phyloP scores from a whole-genome alignment of 345 rosid genomes.

The Arabidopsis thaliana region DNA sequence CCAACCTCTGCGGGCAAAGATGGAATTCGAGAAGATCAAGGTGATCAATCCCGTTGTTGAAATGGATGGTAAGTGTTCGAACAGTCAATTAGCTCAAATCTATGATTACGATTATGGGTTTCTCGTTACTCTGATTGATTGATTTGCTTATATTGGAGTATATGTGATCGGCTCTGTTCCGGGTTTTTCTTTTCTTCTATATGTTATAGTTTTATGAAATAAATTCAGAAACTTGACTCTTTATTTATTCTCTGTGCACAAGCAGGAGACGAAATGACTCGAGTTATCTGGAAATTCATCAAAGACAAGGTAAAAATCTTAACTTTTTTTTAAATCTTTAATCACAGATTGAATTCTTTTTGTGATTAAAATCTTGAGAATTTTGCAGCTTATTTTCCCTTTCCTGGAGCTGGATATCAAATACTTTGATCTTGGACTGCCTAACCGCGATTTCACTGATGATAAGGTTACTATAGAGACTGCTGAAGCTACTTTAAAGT shows the following conservation, averaged over 20 bases:
- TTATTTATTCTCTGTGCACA: slow-evolving; percentile 1
- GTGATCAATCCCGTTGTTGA: slow-evolving; percentile 62
- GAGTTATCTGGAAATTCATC: slow-evolving; percentile 66
- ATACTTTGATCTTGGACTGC: slow-evolving; percentile 73
- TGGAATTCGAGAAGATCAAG: slow-evolving; percentile 61
- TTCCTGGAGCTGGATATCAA: slow-evolving; percentile 70
- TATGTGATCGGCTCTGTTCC: background rate
- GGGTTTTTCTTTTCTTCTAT: background rate
- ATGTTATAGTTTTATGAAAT: background rate
- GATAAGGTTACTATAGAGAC: slow-evolving; percentile 63
- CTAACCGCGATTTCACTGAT: slow-evolving; percentile 64
- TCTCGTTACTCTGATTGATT: background rate
- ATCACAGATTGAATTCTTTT: background rate
- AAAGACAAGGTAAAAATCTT: slow-evolving; percentile 56
- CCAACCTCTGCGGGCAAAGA: slow-evolving; percentile 17
- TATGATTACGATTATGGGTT: background rate
- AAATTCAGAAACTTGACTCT: background rate
- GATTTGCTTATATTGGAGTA: slow-evolving; percentile 10
- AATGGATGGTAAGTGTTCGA: slow-evolving; percentile 55
- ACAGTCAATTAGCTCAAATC: background rate
- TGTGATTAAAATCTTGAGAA: background rate
- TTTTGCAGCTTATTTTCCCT: slow-evolving; percentile 64
- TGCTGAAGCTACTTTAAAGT: slow-evolving; percentile 73
- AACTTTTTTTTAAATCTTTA: too few species aligned
- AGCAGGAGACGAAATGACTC: slow-evolving; percentile 79